These are phyloP conservation scores for Epichloe glyceriae DNA, from an alignment of 2,329 filamentous ascomycete species.

Conservation along the genomic window DNA sequence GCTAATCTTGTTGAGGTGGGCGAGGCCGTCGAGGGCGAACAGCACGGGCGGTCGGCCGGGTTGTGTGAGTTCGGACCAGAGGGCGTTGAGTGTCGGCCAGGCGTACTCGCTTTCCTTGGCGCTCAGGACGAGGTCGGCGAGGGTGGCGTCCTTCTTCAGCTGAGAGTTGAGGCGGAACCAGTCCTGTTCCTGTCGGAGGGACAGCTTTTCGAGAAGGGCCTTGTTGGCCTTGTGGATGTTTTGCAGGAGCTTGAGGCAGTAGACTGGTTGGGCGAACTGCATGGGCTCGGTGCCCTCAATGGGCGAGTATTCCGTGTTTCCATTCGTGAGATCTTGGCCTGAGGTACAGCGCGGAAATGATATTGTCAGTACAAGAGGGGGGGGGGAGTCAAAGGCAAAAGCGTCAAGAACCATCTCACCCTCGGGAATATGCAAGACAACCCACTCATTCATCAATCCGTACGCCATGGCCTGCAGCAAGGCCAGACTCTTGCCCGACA, in stretches of 20 bases:
- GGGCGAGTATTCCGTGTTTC: slow-evolving; percentile 66
- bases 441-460: slow-evolving; percentile 71
- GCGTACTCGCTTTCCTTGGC: slow-evolving; percentile 64
- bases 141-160: slow-evolving; percentile 42
- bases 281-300: slow-evolving; percentile 43
- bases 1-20: slow-evolving; percentile 67
- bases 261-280: slow-evolving; percentile 66
- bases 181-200: slow-evolving; percentile 28
- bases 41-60: slow-evolving; percentile 47
- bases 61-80: slow-evolving; percentile 66
- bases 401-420: slow-evolving; percentile 38
- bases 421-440: slow-evolving; percentile 82
- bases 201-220: slow-evolving; percentile 41
- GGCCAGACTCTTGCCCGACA: slow-evolving; percentile 77
- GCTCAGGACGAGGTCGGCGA: slow-evolving; percentile 57
- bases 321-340: slow-evolving; percentile 70
- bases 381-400: not conserved
- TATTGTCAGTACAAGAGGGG: not conserved
- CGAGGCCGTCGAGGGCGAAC: slow-evolving; percentile 64
- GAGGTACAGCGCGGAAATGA: not conserved
- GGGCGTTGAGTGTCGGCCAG: slow-evolving; percentile 66
- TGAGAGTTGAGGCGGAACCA: slow-evolving; percentile 28
- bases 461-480: slow-evolving; percentile 73
- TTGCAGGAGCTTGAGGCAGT: slow-evolving; percentile 61
- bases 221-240: slow-evolving; percentile 63